phyloP scores from a whole-genome alignment of 2,329 filamentous ascomycete species.

The Fusarium camptoceras region DNA sequence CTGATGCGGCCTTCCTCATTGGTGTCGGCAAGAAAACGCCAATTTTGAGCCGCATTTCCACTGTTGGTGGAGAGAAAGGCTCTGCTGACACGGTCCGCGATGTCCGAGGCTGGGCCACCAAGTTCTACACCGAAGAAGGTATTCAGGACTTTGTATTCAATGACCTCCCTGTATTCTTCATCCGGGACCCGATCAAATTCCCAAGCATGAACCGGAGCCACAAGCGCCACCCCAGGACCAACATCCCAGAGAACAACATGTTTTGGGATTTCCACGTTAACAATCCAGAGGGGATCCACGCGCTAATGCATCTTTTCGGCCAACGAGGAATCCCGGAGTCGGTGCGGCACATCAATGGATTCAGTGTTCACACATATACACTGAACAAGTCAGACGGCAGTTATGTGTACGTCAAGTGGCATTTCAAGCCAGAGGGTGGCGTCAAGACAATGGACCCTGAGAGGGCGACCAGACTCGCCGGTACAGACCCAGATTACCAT shows the following conservation, averaged over 20 bases:
- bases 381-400: conserved; percentile 58
- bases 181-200: conserved; percentile 61
- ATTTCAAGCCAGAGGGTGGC: conserved; percentile 61
- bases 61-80: conserved; percentile 71
- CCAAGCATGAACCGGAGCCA: conserved; percentile 59
- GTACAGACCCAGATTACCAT: conserved; percentile 65
- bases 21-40: conserved; percentile 21
- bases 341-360: conserved; percentile 59
- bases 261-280: conserved; percentile 48
- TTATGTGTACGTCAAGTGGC: conserved; percentile 63
- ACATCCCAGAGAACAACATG: conserved; percentile 59
- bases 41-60: conserved; percentile 5
- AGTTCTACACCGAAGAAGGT: conserved; percentile 47
- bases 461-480: conserved; percentile 52
- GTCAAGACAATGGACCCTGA: conserved; percentile 56
- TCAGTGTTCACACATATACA: conserved; percentile 62
- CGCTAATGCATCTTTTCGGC: conserved; percentile 64
- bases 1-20: conserved; percentile 20
- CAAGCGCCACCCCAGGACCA: conserved; percentile 58
- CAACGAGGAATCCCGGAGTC: conserved; percentile 62
- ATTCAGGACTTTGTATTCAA: conserved; percentile 51
- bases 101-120: conserved; percentile 69
- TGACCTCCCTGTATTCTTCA: conserved; percentile 63
- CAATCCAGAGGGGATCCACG: conserved; percentile 58
- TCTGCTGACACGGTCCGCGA: conserved; percentile 74